Evolutionary conservation across 2,329 filamentous ascomycete species (phyloP), one percentile per base, ranked within the genome.

Genomic region (Coniochaeta sp.): DNA sequence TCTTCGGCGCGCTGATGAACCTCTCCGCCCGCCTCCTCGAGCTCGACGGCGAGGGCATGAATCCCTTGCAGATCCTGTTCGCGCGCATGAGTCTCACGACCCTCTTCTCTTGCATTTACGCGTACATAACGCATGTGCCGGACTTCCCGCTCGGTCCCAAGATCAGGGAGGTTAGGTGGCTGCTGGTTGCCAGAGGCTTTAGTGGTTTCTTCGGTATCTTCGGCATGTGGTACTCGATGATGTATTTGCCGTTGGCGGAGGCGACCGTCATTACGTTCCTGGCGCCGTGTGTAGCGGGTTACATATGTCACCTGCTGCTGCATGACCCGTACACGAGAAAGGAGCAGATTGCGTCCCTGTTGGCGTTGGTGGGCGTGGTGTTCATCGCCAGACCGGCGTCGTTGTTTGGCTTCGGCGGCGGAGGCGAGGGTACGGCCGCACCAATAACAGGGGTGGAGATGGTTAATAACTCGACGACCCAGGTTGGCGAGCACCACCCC

Each of bases 181-280:
- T 95, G 6, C 73, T 96, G 4, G 65, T 89, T 1, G 67, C 80
- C 9, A 76, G 91, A 60, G 89, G 88, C 1, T 65, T 87, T 2
- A 77, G 77, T 27, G 91, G 90, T n/a, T 79, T 78, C 63, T 85
- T 88, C 61, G 87, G 87, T 6, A 85, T 95, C 4, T 91, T 85
- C 64, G 87, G 87, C 31, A 80, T 94, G 70, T 95, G 74, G 75
- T 77, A 71, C 56, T 76, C 72, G 10, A 77, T 77, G 52, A 79
- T 88, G 63, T 95, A 95, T 60, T 79, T 96, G 3, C 88, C 89
- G 0, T 77, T 96, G 2, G 87, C 89, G 14, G 91, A 96, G 65
- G 90, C 91, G 2, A 94, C 89, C 0, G 91, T 96, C 30, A 86
- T 96, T 50, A 94, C 89, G 8, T 96, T 96, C 64, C 76, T 96